Evolutionary conservation across 805 yeast genomes (phyloP), one percentile per base, ranked within the genome.

Genomic region (Blastobotrys parvus): DNA sequence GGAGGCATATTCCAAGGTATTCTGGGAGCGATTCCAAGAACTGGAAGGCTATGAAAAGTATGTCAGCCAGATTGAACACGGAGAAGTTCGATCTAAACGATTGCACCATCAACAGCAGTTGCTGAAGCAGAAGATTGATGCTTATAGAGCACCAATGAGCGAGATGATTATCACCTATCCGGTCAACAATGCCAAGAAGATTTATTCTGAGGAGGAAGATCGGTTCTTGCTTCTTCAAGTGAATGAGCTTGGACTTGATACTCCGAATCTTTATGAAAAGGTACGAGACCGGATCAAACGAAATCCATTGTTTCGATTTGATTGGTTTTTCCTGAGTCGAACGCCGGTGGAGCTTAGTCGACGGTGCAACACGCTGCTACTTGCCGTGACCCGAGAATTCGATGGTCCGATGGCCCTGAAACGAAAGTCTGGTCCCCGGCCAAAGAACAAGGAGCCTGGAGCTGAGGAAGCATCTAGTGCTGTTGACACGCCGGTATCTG

Each of bases 11-110:
- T 78, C 90, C 7, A 67, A 70, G 41, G 82, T 75, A 3, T 92
- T 90, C 58, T 89, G 97, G 95, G 60, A 70, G 34, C 71, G 82
- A 43, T 81, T 77, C 57, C 68, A 75, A 41, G 86, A 82, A 52
- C 78, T 92, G 44, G 95, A 88, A 21, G 96, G 95, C n/a, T 81
- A 80, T 60, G 97, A 92, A 50, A 71, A 84, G 52, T 86, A 82
- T 59, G 63, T 89, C 42, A 68, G 72, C 17, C 92, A 82, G 53
- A 84, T 92, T 46, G 96, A 90, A 58, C 70, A 72, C 3, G 98
- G 97, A 16, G 97, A 92, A 59, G 94, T 84, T 42, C 80, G 76
- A 58, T 71, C 82, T 11, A 66, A 77, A 36, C 80, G 76, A 52
- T 61, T 73, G 10, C 75, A 74, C 51, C 65, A 80, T 17, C 96